Percentiles rank a stretch among this genome's conserved stretches.
Evolutionary conservation across 495 filamentous ascomycete genomes (phyloP).

Genomic region (Mytilinidion resinicola): DNA sequence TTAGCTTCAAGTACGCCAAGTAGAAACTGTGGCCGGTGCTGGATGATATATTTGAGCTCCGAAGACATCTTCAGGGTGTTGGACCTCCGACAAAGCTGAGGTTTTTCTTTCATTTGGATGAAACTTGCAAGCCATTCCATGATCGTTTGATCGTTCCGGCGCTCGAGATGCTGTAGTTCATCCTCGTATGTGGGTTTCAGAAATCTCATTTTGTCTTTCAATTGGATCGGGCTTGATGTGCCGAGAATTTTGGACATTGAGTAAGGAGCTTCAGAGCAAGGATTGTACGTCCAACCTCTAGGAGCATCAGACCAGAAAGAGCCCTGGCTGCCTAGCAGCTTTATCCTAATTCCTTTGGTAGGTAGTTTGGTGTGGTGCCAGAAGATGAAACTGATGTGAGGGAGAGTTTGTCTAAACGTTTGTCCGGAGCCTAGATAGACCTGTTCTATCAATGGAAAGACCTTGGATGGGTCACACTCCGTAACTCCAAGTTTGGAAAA

Average conservation of each 20-base stretch:
- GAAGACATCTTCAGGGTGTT: background rate
- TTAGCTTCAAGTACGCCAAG: background rate
- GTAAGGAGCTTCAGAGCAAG: background rate
- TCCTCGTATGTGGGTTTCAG: background rate
- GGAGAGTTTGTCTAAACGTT: background rate
- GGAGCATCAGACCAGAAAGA: too few species aligned
- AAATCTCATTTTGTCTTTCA: background rate
- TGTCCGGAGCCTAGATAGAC: background rate
- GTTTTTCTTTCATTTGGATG: background rate
- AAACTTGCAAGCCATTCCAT: background rate
- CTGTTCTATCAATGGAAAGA: conserved; percentile 7
- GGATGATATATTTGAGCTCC: background rate
- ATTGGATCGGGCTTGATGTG: background rate
- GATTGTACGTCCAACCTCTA: conserved; percentile 7
- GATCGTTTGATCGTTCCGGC: background rate
- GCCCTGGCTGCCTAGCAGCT: too few species aligned
- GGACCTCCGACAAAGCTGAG: background rate
- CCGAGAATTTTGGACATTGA: background rate
- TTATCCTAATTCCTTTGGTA: too few species aligned
- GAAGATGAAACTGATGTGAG: background rate
- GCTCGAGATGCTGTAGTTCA: background rate
- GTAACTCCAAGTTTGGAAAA: conserved; percentile 3
- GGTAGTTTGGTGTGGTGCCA: background rate
- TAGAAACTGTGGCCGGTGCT: background rate
- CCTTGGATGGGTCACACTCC: background rate